These are phyloP conservation scores for Zopfochytrium polystomum DNA, from an alignment of 371 early-diverging fungal genomes.

Conservation along the genomic window DNA sequence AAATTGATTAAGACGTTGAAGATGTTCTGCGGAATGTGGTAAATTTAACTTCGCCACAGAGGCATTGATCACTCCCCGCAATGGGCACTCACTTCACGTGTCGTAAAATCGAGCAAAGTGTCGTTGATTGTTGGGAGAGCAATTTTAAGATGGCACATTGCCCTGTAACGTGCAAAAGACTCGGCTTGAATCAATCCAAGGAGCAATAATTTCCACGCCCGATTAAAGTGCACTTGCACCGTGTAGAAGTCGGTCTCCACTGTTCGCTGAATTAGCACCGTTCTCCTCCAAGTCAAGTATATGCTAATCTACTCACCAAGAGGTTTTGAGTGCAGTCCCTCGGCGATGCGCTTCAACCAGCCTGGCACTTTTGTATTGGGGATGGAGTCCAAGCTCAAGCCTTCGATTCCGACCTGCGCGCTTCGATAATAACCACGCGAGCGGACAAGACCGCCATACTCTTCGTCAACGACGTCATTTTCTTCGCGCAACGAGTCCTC, in stretches of 20 bases:
- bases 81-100: conserved; percentile 35
- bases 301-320: conserved; percentile 16
- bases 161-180: conserved; percentile 46
- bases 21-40: conserved; percentile 28
- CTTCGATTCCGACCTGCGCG: conserved; percentile 35
- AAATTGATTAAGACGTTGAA: conserved; percentile 39
- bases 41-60: not conserved
- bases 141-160: conserved; percentile 43
- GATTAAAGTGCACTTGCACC: conserved; percentile 48
- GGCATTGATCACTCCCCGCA: not conserved
- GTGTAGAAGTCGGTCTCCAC: conserved; percentile 48
- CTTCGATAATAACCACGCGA: not conserved
- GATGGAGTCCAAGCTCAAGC: conserved; percentile 43
- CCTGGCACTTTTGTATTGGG: conserved; percentile 38
- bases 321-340: conserved; percentile 34
- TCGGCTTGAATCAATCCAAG: conserved; percentile 50
- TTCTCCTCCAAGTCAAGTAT: not conserved
- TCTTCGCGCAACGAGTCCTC: not conserved
- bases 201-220: conserved; percentile 51
- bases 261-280: conserved; percentile 5
- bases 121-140: conserved; percentile 48
- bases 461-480: not conserved
- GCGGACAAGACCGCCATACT: not conserved
- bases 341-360: conserved; percentile 33
- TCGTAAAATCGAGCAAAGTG: conserved; percentile 44